Base-by-base conservation (phyloP, 192 early-diverging fungal genomes). In the Rhizophagus sp. region DNA sequence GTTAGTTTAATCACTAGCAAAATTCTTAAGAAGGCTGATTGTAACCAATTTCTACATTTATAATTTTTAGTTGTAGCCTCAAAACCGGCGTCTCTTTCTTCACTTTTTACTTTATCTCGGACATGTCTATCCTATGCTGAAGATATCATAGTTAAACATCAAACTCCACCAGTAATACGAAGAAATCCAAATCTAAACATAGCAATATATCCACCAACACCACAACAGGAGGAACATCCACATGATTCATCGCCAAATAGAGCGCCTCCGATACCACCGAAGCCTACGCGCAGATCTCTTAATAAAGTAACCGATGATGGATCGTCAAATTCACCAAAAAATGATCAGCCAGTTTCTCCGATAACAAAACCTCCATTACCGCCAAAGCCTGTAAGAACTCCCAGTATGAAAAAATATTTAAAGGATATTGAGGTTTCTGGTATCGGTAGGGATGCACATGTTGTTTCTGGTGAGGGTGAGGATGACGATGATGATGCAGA, bases 301-400 rank as follows among this genome's bases (percentile, higher is more conserved):
- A 78, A 30, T 72, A 82, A 10, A 81, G 82, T 47, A 24, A 13
- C 24, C 34, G 70, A 72, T 2, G 70, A 39, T 47, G 73, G 47
- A 33, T 49, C 27, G 25, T n/a, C 11, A 74, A 74, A 15, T 17
- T 74, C 50, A 17, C 81, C 82, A 52, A 75, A 80, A 30, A 86
- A 70, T 34, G 77, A 81, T 19, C 83, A 71, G 63, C 80, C 83
- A 44, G 61, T 81, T 17, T 76, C 79, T 22, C 84, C 83, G 24
- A 83, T 85, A 2, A 84, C 78, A 27, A 88, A 91, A 82, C 89
- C 89, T 22, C 83, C 82, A 6, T 25, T 90, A 74, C 89, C 89
- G 41, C 89, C 89, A 34, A 90, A 90, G 71, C 90, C 90, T 34
- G 82, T 82, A n/a, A 81, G 83, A 27, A 73, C 49, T 47, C 34